Conservation (phyloP, 2,329 filamentous ascomycete species). For the Stachybotrys chartarum region DNA sequence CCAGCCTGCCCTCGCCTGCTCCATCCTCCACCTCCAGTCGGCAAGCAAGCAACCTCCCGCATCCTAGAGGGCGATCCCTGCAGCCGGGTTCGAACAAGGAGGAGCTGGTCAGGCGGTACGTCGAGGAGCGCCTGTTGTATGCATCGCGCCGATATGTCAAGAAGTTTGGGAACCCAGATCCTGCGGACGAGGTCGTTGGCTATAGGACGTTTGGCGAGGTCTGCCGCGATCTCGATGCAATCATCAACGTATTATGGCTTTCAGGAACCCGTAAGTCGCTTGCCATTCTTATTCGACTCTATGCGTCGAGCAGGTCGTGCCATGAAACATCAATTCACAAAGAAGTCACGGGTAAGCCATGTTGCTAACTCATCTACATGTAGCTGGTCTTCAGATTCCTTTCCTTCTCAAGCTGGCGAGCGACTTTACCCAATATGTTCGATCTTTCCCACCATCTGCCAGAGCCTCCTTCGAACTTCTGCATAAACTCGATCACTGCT, state of each 20-base stretch:
- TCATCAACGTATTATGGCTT: conserved; percentile 80
- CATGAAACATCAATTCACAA: not conserved
- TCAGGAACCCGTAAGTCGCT: conserved; percentile 68
- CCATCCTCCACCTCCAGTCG: conserved; percentile 20
- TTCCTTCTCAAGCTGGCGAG: conserved; percentile 75
- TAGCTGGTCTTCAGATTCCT: conserved; percentile 73
- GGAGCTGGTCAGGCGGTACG: conserved; percentile 50
- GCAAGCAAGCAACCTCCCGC: conserved; percentile 38
- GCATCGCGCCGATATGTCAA: conserved; percentile 54
- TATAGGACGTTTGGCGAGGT: conserved; percentile 61
- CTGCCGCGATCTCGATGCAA: conserved; percentile 63
- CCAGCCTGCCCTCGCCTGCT: conserved; percentile 45
- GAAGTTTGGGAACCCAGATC: conserved; percentile 42
- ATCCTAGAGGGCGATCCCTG: conserved; percentile 45
- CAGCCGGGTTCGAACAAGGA: conserved; percentile 53
- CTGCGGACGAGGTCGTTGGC: conserved; percentile 40
- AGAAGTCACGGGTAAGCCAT: not conserved
- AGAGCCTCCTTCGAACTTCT: conserved; percentile 64
- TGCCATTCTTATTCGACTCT: not conserved
- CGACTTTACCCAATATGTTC: conserved; percentile 63
- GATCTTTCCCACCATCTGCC: conserved; percentile 57
- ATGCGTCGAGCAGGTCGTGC: not conserved
- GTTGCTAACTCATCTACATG: not conserved
- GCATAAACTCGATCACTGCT: conserved; percentile 75
- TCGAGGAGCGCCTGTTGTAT: conserved; percentile 44